A percentile compares a stretch with the other conserved stretches of the same genome.
Evolutionary conservation across 176 grass and related monocot genomes (phyloP).

Genomic region (Aegilops umbellulata): DNA sequence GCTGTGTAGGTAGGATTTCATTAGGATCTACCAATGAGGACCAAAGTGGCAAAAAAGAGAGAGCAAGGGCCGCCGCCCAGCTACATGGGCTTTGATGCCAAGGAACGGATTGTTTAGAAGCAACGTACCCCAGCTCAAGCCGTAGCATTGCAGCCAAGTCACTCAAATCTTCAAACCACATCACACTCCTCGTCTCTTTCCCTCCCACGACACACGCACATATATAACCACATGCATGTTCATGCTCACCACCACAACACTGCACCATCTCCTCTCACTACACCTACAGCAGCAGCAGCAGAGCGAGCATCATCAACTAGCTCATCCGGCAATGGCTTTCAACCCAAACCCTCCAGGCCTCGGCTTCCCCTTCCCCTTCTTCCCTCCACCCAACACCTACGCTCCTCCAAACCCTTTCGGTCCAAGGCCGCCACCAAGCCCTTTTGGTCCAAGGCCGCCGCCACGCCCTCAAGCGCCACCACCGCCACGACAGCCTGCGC

Average conservation of each 20-base stretch:
- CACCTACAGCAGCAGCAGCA: constrained; percentile 19
- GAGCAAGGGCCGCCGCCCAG: background rate
- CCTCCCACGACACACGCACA: constrained; percentile 3
- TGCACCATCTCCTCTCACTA: constrained; percentile 5
- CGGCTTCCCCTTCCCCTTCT: constrained; percentile 39
- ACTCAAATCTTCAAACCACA: constrained; percentile 36
- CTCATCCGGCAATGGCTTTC: constrained; percentile 37
- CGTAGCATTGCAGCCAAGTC: constrained; percentile 85
- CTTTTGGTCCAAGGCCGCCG: background rate
- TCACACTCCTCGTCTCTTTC: constrained; percentile 22
- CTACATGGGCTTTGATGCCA: constrained; percentile 39
- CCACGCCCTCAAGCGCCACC: constrained; percentile 6
- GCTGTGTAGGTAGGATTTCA: background rate
- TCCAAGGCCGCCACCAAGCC: constrained; percentile 18
- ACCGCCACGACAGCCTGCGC: constrained; percentile 18
- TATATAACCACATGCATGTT: constrained; percentile 34
- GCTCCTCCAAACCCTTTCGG: background rate
- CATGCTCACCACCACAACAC: constrained; percentile 34
- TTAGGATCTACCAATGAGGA: background rate
- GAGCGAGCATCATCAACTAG: background rate
- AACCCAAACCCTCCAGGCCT: constrained; percentile 34
- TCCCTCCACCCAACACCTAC: constrained; percentile 45
- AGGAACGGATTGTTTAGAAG: constrained; percentile 65
- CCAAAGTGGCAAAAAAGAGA: background rate
- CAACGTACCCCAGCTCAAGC: constrained; percentile 41